Evolutionary conservation across 768 basidiomycete genomes (phyloP), one percentile per base, ranked within the genome.

Genomic region (Tubosaeta sp.): DNA sequence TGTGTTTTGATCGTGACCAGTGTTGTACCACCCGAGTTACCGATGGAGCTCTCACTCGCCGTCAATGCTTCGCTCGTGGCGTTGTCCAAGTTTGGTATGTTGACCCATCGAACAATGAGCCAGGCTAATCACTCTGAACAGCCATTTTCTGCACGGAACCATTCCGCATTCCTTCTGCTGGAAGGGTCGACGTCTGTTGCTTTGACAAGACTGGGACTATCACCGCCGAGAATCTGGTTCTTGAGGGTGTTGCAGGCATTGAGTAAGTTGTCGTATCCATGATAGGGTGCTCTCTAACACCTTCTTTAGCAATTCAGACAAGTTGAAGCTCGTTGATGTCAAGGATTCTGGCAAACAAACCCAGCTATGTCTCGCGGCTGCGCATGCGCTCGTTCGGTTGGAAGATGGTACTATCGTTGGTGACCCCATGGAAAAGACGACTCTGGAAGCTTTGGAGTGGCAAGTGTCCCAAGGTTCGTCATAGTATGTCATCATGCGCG

Each of bases 161-260:
- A 1, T 98, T 99, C 82, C 83, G 96, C 19, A 99, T 98, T 54
- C 94, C 96, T 0, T 90, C 76, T 54, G 96, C 96, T 6, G 96
- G 96, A 6, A 82, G 93, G 19, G 94, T 98, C 3, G 96, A 99
- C 59, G 87, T 98, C 14, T 99, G 96, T 70, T 98, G 96, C 70
- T 98, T 99, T 60, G 96, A 99, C 71, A 99, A 99, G 78, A 99
- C 96, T 0, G 96, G 95, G 21, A 98, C 96, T 0, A 97, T 99
- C 59, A 99, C 96, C 0, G 92, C 92, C 0, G 94, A 97, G 67
- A 87, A 94, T 66, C 73, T 98, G 12, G 93, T 97, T 8, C 77
- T 98, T 1, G 94, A 99, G 65, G 96, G 96, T 48, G 80, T 99
- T 36, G 90, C 81, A 24, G 96, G 94, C 46, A 78, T 96, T 40